Evolutionary conservation across 345 rosid genomes (phyloP), one percentile per base, ranked within the genome.

Genomic region (Sisymbrium altissimum): DNA sequence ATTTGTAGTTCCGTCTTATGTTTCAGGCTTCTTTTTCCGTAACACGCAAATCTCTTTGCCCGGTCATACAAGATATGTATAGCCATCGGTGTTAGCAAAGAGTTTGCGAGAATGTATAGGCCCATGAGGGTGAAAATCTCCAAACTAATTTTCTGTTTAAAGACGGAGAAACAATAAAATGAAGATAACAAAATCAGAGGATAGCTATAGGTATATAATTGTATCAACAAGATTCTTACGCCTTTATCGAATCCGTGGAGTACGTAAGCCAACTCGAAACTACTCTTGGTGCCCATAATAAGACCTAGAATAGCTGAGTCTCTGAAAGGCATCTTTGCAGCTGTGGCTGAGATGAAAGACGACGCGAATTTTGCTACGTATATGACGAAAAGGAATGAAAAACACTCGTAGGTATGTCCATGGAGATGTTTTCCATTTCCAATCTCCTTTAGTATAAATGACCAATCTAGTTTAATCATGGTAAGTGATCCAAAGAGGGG

Each of bases 251-350:
- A 64, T 10, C 39, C 38, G 41, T 25, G 14, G 9, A 66, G 38
- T 25, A 29, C 30, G 9, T 56, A 32, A 19, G 54, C 63, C 38
- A 86, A 4, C 70, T 87, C 92, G 9, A 75, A 75, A 35, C 73
- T 75, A 68, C 79, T 75, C 46, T 75, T 75, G 55, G 73, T 64
- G 54, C 77, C 69, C 84, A 83, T 61, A 23, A 83, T 56, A 53
- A 79, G 57, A 62, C 82, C 80, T 8, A 87, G 23, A 4, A 83
- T 79, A 17, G 72, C 5, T 7, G 84, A 79, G 70, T 83, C 89
- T 12, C 58, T 74, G 25, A 35, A 55, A n/a, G 87, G 89, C 73
- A 87, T 79, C 15, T 59, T 82, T 71, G 72, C 25, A 68, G 39
- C 70, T 39, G 73, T 19, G 0, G 84, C 44, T 6, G 81, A 57